Evolutionary conservation across 352 stramenopile genomes (phyloP), one percentile per base, ranked within the genome.

Genomic region (Globisporangium lucens): DNA sequence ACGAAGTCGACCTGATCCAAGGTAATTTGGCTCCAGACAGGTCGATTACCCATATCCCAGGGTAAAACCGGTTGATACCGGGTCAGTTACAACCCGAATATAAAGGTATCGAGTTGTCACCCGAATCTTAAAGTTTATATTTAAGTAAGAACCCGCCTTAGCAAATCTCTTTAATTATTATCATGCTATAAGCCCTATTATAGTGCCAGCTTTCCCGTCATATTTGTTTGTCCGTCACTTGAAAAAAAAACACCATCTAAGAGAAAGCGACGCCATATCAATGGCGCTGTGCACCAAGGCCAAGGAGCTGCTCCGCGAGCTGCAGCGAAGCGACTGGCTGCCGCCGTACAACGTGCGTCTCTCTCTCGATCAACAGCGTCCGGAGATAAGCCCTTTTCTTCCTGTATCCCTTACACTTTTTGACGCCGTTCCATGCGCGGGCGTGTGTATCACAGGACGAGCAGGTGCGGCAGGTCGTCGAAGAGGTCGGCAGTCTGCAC

Each of bases 261-360:
- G 29, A 33, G 29, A 33, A 51, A 51, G 43, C 43, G 17, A 51
- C 43, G 17, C 56, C 24, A 24, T 24, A 24, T 24, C 24, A 20
- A 93, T 91, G 83, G 79, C 82, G 66, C 67, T 94, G 66, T 93
- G 89, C 63, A 61, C 80, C 33, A 94, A 93, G 66, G 86, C 79
- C 10, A 89, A 83, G 66, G 89, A 97, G 73, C 75, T 98, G 47
- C 74, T 98, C 63, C 87, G 88, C 59, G 92, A 98, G 77, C 77
- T 98, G 53, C 80, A 91, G 77, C 89, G 90, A 24, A 97, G 91
- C 72, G 90, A 97, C 73, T 98, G 92, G 92, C 71, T 98, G 46
- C 89, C 92, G 15, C 82, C 90, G 4, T 97, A 97, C 78, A 97
- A 97, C 72, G 92, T 94, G 72, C 61, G 84, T 71, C 24, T 22